A percentile compares a stretch with the other conserved stretches of the same genome.
Evolutionary conservation across 257 asterid genomes (phyloP).

Genomic region (Solanum peruvianum): DNA sequence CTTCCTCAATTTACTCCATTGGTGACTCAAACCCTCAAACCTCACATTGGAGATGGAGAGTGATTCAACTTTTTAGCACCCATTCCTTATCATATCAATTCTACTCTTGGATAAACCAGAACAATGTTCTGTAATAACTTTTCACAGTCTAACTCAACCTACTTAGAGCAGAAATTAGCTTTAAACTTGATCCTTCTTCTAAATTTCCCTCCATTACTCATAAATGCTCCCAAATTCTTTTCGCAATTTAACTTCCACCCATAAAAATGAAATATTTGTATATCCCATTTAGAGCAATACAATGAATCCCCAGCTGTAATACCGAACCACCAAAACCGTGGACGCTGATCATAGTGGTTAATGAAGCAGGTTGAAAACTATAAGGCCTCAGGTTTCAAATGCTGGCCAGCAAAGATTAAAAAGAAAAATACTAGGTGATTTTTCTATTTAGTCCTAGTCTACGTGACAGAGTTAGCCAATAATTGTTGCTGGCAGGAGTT

Average conservation of each 20-base stretch:
- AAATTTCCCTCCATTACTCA: neutral
- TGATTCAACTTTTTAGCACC: neutral
- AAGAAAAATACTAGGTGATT: neutral
- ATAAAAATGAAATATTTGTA: neutral
- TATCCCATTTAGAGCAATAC: neutral
- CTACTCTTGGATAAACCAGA: neutral
- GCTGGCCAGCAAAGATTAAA: neutral
- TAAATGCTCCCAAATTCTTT: neutral
- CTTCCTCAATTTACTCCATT: neutral
- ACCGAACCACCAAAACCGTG: neutral
- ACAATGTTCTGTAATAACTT: neutral
- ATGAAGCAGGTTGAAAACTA: neutral
- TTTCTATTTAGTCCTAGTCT: neutral
- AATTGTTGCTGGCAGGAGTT: neutral
- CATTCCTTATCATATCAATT: neutral
- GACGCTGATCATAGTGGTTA: neutral
- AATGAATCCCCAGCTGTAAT: neutral
- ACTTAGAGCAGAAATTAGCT: neutral
- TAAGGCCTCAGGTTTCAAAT: neutral
- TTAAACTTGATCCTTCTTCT: neutral
- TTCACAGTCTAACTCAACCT: neutral
- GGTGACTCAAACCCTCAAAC: neutral
- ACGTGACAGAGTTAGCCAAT: neutral
- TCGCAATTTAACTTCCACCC: neutral
- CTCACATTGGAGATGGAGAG: neutral